Conservation (phyloP, 163 green algal genomes). For the Trebouxia gelatinosa region DNA sequence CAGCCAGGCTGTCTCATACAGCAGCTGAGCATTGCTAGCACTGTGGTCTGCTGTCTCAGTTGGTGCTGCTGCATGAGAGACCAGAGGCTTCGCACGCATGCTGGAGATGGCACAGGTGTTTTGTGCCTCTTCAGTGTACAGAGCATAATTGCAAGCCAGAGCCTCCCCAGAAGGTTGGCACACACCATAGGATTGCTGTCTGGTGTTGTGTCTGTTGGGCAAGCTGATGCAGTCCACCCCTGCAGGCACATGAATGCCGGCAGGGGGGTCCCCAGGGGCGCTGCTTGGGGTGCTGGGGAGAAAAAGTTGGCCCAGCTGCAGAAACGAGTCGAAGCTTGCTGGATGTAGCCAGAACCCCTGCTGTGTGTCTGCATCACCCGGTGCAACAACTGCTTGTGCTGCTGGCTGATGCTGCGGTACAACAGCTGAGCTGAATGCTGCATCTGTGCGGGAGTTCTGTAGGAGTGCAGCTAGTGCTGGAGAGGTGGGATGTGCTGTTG, state of each 20-base stretch:
- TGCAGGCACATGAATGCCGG: conserved; percentile 15
- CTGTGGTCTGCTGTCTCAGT: neutral
- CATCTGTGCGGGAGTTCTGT: too few relatives aligned
- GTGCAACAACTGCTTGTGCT: neutral
- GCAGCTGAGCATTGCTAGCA: neutral
- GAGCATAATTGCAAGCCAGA: neutral
- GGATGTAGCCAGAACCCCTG: conserved; percentile 17
- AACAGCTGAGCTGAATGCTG: too few relatives aligned
- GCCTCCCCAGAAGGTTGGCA: too few relatives aligned
- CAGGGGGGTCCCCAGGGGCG: too few relatives aligned
- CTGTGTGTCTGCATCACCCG: neutral
- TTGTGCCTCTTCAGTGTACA: neutral
- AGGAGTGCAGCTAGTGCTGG: too few relatives aligned
- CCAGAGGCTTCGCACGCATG: neutral
- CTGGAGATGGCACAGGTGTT: neutral
- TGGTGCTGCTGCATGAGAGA: neutral
- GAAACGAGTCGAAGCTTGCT: conserved; percentile 13
- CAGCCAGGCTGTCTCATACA: conserved; percentile 20
- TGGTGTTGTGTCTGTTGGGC: too few relatives aligned
- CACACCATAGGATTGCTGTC: too few relatives aligned
- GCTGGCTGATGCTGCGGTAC: too few relatives aligned
- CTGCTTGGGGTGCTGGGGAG: neutral
- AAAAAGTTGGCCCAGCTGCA: conserved; percentile 20
- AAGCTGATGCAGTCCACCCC: too few relatives aligned
- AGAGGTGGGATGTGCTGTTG: too few relatives aligned